Conservation (phyloP, 805 yeast species). For the Wickerhamomyces queroliae region DNA sequence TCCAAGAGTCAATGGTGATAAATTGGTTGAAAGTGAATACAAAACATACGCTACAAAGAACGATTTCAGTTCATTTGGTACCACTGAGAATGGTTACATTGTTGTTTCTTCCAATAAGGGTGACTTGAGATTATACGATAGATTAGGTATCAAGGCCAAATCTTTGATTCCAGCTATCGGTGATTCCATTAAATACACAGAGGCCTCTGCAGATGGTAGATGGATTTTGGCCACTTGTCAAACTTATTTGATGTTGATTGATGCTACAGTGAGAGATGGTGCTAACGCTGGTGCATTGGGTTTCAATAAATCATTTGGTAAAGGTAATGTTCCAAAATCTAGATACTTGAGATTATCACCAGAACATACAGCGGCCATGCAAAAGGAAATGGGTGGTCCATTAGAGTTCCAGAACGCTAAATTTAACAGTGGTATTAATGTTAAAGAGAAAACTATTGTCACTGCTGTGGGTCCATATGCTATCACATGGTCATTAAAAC, state of each 20-base stretch:
- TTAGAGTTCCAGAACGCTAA: slow-evolving; percentile 65
- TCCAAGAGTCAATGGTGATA: slow-evolving; percentile 60
- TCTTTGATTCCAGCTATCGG: slow-evolving; percentile 80
- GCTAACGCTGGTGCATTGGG: slow-evolving; percentile 56
- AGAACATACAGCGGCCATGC: slow-evolving; percentile 64
- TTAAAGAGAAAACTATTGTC: slow-evolving; percentile 65
- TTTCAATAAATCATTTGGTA: slow-evolving; percentile 57
- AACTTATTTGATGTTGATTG: slow-evolving; percentile 64
- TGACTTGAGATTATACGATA: slow-evolving; percentile 68
- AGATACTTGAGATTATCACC: slow-evolving; percentile 62
- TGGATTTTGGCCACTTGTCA: slow-evolving; percentile 80
- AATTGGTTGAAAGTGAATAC: slow-evolving; percentile 51
- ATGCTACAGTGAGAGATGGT: slow-evolving; percentile 57
- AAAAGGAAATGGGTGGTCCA: slow-evolving; percentile 38
- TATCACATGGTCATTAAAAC: slow-evolving; percentile 69
- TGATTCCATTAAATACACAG: slow-evolving; percentile 61
- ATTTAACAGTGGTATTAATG: slow-evolving; percentile 65
- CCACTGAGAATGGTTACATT: slow-evolving; percentile 68
- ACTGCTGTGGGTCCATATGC: slow-evolving; percentile 81
- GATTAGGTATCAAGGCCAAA: slow-evolving; percentile 70
- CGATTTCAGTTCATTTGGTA: slow-evolving; percentile 53
- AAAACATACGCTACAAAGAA: slow-evolving; percentile 51
- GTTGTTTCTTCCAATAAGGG: slow-evolving; percentile 78
- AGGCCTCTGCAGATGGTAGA: slow-evolving; percentile 72
- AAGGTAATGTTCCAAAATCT: slow-evolving; percentile 63